A percentile compares a stretch with the other conserved stretches of the same genome.
Conservation (phyloP, 257 asterid genomes). For the Capsicum chinense region DNA sequence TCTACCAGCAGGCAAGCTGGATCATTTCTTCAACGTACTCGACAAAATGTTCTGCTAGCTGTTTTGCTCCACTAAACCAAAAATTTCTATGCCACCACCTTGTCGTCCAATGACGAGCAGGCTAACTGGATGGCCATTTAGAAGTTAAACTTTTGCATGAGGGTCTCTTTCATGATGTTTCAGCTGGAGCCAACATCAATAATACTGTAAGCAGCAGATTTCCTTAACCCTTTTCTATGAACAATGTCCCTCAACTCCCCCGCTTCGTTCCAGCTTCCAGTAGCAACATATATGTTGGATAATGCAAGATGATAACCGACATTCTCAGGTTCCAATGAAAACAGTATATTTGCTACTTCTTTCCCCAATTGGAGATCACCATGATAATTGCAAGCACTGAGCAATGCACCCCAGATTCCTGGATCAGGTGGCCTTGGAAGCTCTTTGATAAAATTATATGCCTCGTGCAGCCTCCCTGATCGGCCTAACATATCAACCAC, state of each 20-base stretch:
- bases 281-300: constrained; percentile 64
- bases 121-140: not conserved
- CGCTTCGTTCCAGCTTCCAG: constrained; percentile 75
- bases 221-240: constrained; percentile 52
- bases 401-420: constrained; percentile 67
- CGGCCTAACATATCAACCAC: constrained; percentile 68
- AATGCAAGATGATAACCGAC: constrained; percentile 58
- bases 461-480: constrained; percentile 55
- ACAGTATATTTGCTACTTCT: constrained; percentile 52
- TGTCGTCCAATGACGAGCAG: not conserved
- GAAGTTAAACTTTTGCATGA: not conserved
- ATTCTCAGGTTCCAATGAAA: constrained; percentile 59
- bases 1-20: not conserved
- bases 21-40: not conserved
- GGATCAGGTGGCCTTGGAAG: constrained; percentile 42
- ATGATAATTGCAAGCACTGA: constrained; percentile 65
- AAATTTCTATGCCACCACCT: not conserved
- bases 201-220: constrained; percentile 54
- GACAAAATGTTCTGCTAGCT: not conserved
- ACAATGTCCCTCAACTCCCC: constrained; percentile 60
- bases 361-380: constrained; percentile 67
- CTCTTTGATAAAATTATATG: constrained; percentile 51
- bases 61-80: not conserved
- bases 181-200: constrained; percentile 46
- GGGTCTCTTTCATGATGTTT: not conserved